These are phyloP conservation scores for Phytophthora tentaculata DNA, from an alignment of 352 stramenopile genomes.

Conservation along the genomic window DNA sequence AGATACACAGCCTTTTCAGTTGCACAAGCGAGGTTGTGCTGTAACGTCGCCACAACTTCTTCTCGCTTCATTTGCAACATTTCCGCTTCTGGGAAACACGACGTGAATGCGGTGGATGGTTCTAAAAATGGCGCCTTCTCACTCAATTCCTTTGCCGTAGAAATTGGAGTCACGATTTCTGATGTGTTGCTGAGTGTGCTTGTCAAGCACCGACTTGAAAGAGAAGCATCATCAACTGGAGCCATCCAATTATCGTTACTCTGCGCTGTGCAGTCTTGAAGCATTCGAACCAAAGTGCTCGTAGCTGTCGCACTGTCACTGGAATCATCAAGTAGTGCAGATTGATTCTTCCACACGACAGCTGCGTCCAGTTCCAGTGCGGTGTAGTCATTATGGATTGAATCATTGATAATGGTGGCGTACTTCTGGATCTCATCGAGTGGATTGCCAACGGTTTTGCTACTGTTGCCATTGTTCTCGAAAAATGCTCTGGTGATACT, in stretches of 20 bases:
- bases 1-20: constrained; percentile 72
- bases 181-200: constrained; percentile 23
- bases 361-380: constrained; percentile 25
- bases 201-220: constrained; percentile 33
- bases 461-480: constrained; percentile 39
- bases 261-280: constrained; percentile 37
- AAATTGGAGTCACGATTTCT: constrained; percentile 13
- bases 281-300: constrained; percentile 38
- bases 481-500: constrained; percentile 32
- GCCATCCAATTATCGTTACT: not conserved
- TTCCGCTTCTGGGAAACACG: constrained; percentile 30
- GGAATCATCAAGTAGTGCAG: constrained; percentile 23
- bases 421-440: constrained; percentile 40
- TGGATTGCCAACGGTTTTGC: constrained; percentile 28
- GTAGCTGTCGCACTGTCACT: constrained; percentile 28
- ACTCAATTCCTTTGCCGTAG: constrained; percentile 21
- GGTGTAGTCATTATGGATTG: constrained; percentile 39
- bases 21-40: constrained; percentile 52
- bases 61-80: constrained; percentile 11
- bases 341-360: constrained; percentile 43
- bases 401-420: constrained; percentile 39
- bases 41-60: constrained; percentile 33
- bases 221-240: constrained; percentile 15
- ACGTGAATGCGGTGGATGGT: constrained; percentile 24
- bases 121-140: constrained; percentile 26